Evolutionary conservation across 768 basidiomycete species (phyloP).

Genomic region (Leccinum boreale): DNA sequence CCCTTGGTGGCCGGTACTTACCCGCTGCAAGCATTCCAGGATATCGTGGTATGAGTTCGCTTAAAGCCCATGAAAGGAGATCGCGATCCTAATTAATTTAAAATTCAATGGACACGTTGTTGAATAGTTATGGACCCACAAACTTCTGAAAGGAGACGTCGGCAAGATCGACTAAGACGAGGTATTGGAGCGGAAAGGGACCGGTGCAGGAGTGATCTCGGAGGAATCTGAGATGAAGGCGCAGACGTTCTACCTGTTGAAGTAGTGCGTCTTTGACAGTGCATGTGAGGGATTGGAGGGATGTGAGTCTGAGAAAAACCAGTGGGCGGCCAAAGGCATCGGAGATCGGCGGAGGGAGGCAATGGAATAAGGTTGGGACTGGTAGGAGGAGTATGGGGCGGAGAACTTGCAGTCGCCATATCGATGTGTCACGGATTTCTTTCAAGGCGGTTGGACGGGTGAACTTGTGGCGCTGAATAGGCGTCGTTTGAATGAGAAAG

Average conservation of each 20-base stretch:
- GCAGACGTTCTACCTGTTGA: conserved; percentile 53
- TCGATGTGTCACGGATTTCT: conserved; percentile 49
- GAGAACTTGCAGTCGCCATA: conserved; percentile 48
- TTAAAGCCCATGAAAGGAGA: conserved; percentile 59
- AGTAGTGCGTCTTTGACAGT: conserved; percentile 42
- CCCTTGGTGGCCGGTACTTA: conserved; percentile 23
- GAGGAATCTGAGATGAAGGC: conserved; percentile 51
- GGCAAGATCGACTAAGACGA: conserved; percentile 63
- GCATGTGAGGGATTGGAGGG: conserved; percentile 38
- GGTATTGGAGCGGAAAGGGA: conserved; percentile 57
- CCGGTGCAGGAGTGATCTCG: conserved; percentile 32
- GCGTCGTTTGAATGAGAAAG: conserved; percentile 5
- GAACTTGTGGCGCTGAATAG: conserved; percentile 60
- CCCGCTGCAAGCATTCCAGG: conserved; percentile 77
- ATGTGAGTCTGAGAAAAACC: conserved; percentile 47
- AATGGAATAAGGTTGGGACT: conserved; percentile 39
- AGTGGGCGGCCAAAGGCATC: conserved; percentile 70
- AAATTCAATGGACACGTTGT: conserved; percentile 1
- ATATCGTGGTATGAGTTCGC: conserved; percentile 66
- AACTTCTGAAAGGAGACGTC: conserved; percentile 51
- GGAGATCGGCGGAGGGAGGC: conserved; percentile 49
- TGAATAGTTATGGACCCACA: conserved; percentile 39
- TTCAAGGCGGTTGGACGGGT: conserved; percentile 60
- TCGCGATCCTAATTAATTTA: conserved; percentile 49
- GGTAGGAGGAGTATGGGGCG: conserved; percentile 38